Base-by-base conservation (phyloP, 2,329 filamentous ascomycete genomes). In the Calycina herbarum region DNA sequence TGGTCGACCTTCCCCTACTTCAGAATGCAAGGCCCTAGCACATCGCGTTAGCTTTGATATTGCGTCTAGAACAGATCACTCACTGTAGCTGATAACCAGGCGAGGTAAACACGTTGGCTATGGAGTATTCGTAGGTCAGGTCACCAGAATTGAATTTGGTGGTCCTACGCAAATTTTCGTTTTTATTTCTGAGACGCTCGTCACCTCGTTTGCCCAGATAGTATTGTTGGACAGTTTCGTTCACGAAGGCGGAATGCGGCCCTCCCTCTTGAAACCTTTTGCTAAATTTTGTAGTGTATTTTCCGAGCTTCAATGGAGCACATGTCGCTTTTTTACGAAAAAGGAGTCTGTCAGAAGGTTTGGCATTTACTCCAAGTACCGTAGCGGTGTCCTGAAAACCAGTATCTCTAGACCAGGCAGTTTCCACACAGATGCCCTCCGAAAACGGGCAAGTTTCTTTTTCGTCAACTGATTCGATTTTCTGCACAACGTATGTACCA, bases 291-390 rank as follows among this genome's bases (percentile, higher is more conserved):
- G 1, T 8, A 2, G 13, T 15, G 27, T 62, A 56, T n/a, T 42
- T 35, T 10, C 8, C 11, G 1, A 56, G 33, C 13, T 62, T 62
- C 15, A 62, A 13, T 0, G 60, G 60, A 24, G 48, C 24, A 27
- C 60, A 62, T 8, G 60, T 62, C 3, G 60, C 60, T 4, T 35
- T 29, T n/a, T 62, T 62, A 8, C 60, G 60, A 27, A 62, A 35
- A 6, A 20, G 5, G 6, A 62, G 33, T 10, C 45, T 29, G 5
- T 62, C 27, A 40, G 60, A 54, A 20, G 7, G 2, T 40, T 40
- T 56, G 8, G 60, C 45, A 29, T 62, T 62, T 20, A 62, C n/a
- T 11, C 60, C 60, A 15, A 62, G 60, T 1, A 56, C 54, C 3
- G 17, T n/a, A 17, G 40, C 51, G n/a, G 60, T 54, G 8, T 62